Evolutionary conservation across 768 basidiomycete species (phyloP).

Genomic region (Rhizopogon roseolus): DNA sequence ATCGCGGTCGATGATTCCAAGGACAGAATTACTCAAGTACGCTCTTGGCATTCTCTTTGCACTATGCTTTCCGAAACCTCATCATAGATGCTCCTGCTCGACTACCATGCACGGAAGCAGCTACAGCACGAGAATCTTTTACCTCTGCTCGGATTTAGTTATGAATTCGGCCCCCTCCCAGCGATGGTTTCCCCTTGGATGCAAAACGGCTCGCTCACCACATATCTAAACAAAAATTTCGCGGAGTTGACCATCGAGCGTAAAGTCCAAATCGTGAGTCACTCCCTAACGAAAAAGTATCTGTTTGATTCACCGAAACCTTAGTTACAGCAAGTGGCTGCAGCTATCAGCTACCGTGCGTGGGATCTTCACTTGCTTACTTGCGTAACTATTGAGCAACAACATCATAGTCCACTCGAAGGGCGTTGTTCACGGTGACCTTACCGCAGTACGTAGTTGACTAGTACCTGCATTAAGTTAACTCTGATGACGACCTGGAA

Average conservation of each 20-base stretch:
- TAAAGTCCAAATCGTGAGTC: slow-evolving; percentile 12
- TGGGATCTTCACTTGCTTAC: neutral
- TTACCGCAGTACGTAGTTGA: slow-evolving; percentile 25
- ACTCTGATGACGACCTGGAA: neutral
- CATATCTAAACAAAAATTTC: slow-evolving; percentile 14
- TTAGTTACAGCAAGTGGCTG: slow-evolving; percentile 2
- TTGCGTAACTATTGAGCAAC: neutral
- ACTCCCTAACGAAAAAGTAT: neutral
- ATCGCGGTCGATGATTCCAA: neutral
- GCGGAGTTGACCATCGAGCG: neutral
- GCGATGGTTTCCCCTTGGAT: slow-evolving; percentile 32
- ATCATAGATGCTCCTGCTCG: slow-evolving; percentile 7
- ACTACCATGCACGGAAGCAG: slow-evolving; percentile 19
- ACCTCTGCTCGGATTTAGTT: slow-evolving; percentile 22
- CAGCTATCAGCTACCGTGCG: slow-evolving; percentile 17
- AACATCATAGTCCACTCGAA: neutral
- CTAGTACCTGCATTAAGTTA: neutral
- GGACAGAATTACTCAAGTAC: neutral
- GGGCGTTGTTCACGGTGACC: neutral
- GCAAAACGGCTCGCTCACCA: slow-evolving; percentile 22
- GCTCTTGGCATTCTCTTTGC: neutral
- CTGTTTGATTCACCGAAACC: neutral
- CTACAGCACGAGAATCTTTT: slow-evolving; percentile 23
- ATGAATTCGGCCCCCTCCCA: slow-evolving; percentile 23
- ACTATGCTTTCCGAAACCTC: neutral